Percentiles rank a stretch among this genome's conserved stretches.
Evolutionary conservation across 2,329 filamentous ascomycete genomes (phyloP).

Genomic region (Coleophoma cylindrospora): DNA sequence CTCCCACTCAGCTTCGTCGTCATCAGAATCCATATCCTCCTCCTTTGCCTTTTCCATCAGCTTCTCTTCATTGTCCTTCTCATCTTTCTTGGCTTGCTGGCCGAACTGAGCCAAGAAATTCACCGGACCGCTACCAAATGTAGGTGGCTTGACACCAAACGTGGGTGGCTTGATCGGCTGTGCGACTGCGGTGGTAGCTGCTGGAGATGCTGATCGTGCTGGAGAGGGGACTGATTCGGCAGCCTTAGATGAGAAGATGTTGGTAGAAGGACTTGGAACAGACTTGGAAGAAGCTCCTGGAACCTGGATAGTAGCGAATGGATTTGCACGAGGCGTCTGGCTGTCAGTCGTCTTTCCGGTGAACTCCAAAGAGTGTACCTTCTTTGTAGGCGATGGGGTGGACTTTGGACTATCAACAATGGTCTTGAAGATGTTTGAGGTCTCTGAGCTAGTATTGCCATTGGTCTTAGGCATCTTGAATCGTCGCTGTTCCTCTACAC

Average conservation of each 20-base stretch:
- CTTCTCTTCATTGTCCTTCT: constrained; percentile 15
- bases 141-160: constrained; percentile 20
- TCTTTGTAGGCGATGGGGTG: constrained; percentile 14
- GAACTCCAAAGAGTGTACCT: constrained; percentile 4
- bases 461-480: constrained; percentile 5
- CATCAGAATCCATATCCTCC: constrained; percentile 25
- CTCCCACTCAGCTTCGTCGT: constrained; percentile 20
- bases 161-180: constrained; percentile 15
- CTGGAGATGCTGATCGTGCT: constrained; percentile 1
- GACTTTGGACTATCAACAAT: constrained; percentile 21
- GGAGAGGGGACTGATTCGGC: background rate
- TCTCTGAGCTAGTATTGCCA: constrained; percentile 18
- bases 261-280: background rate
- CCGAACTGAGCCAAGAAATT: constrained; percentile 21
- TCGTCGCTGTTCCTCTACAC: constrained; percentile 7
- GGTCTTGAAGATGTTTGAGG: constrained; percentile 24
- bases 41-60: constrained; percentile 20
- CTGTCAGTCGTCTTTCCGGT: constrained; percentile 4
- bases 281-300: constrained; percentile 8
- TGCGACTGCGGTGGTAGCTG: background rate
- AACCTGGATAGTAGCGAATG: constrained; percentile 18
- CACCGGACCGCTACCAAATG: constrained; percentile 12
- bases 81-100: constrained; percentile 11
- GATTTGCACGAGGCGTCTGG: constrained; percentile 19
- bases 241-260: constrained; percentile 4